Percentiles rank a stretch among this genome's conserved stretches.
These are phyloP conservation scores for Hypocrella siamensis DNA, from an alignment of 2,329 filamentous ascomycete species.

Conservation along the genomic window DNA sequence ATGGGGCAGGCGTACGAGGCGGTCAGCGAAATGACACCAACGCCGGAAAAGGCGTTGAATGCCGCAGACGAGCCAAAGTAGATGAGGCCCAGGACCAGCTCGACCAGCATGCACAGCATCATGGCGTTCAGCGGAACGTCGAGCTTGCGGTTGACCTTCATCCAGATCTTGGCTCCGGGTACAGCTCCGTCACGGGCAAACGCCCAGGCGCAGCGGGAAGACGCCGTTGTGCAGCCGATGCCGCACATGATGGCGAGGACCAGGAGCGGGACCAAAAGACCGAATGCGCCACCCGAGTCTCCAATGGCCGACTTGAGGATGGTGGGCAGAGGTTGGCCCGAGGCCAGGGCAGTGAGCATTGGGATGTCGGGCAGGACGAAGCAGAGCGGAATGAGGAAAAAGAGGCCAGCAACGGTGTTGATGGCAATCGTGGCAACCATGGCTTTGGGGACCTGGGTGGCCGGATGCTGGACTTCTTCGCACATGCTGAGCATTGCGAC, in stretches of 20 bases:
- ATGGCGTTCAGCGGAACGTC: slow-evolving; percentile 56
- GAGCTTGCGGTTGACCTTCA: slow-evolving; percentile 41
- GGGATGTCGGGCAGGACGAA: slow-evolving; percentile 53
- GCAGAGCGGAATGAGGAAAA: slow-evolving; percentile 53
- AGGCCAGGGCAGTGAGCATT: slow-evolving; percentile 33
- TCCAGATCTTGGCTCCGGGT: slow-evolving; percentile 46
- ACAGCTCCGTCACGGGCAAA: slow-evolving; percentile 58
- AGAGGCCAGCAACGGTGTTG: slow-evolving; percentile 49
- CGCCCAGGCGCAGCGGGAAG: slow-evolving; percentile 52
- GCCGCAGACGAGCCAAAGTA: slow-evolving; percentile 54
- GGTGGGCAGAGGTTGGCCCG: slow-evolving; percentile 45
- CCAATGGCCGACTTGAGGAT: slow-evolving; percentile 50
- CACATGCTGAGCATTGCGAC: slow-evolving; percentile 43
- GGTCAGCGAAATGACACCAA: slow-evolving; percentile 55
- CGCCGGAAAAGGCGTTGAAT: slow-evolving; percentile 59
- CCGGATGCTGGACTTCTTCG: slow-evolving; percentile 52
- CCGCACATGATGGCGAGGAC: slow-evolving; percentile 52
- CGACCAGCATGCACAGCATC: slow-evolving; percentile 53
- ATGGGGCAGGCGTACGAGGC: slow-evolving; percentile 54
- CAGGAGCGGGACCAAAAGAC: slow-evolving; percentile 46
- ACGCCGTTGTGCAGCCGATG: slow-evolving; percentile 52
- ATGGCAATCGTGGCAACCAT: slow-evolving; percentile 53
- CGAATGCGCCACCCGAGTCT: slow-evolving; percentile 43
- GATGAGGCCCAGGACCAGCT: slow-evolving; percentile 48
- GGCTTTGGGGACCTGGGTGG: slow-evolving; percentile 54